These are phyloP conservation scores for Lyophyllum shimeji DNA, from an alignment of 768 basidiomycete genomes.

Conservation along the genomic window DNA sequence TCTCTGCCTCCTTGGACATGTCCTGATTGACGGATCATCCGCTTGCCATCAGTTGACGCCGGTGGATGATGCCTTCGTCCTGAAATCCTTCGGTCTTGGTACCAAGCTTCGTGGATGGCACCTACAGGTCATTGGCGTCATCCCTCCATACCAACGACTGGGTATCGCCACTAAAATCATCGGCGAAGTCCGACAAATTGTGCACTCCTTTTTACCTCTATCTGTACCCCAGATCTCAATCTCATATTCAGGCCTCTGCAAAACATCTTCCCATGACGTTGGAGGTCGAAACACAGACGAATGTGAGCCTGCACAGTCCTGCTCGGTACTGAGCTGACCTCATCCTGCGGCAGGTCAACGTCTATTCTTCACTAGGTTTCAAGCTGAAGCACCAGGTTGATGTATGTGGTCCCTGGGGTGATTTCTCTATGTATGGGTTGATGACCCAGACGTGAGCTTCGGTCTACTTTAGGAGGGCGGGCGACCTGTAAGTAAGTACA, in stretches of 20 bases:
- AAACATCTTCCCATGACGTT: constrained; percentile 13
- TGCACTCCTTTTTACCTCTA: background rate
- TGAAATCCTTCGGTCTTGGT: constrained; percentile 15
- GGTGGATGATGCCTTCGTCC: constrained; percentile 9
- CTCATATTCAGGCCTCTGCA: background rate
- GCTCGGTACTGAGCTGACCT: background rate
- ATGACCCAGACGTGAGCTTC: constrained; percentile 3
- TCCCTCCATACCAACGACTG: constrained; percentile 12
- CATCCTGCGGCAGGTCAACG: constrained; percentile 4
- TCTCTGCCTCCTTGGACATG: background rate
- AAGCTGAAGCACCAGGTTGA: constrained; percentile 12
- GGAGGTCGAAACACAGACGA: constrained; percentile 9
- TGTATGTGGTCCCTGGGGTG: constrained; percentile 8
- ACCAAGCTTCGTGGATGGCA: constrained; percentile 16
- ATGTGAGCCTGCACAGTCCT: background rate
- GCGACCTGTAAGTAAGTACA: background rate
- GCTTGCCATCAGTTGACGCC: constrained; percentile 3
- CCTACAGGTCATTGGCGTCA: constrained; percentile 17
- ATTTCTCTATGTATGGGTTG: constrained; percentile 13
- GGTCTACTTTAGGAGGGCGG: too few species aligned
- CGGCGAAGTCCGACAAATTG: constrained; percentile 8
- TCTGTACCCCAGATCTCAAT: background rate
- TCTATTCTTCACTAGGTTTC: constrained; percentile 12
- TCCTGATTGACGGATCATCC: background rate
- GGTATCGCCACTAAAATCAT: constrained; percentile 17